Evolutionary conservation across 2,329 filamentous ascomycete genomes (phyloP), one percentile per base, ranked within the genome.

Genomic region (Calcarisporium arbuscula): DNA sequence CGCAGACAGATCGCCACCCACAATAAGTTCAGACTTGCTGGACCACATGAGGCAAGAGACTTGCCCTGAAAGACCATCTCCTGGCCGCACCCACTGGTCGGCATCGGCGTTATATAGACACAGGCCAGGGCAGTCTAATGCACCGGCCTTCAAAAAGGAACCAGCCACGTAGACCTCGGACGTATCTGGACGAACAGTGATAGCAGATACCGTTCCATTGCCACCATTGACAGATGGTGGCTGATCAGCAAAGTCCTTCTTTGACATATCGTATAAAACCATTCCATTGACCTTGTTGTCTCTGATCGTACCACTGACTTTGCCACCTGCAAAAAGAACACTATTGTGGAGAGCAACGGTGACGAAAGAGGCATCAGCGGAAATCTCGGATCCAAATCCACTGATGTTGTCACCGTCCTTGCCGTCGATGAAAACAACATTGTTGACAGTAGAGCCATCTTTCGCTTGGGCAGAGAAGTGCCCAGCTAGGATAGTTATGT

Each of bases 401-500:
- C 71, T 80, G 12, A 94, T 68, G 4, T 67, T 65, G 46, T 82
- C 67, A 17, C 68, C 68, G 40, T 85, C 68, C n/a, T 77, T 74
- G 28, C 82, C 81, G 56, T 95, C 85, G 41, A 96, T 77, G 44
- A 98, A 75, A 23, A 83, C 68, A 12, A 98, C 65, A 49, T 95
- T 96, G 45, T 87, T 70, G 40, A 95, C 70, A 5, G 71, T 69
- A 4, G 81, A 78, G 16, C 80, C 85, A 46, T 89, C 75, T 7
- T 72, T 72, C 11, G 74, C 75, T 19, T 68, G 76, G 1, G 85
- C 80, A 7, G 75, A 74, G 55, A 98, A 98, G 49, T 88, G 86
- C 2, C 92, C 92, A 31, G 81, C 92, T 19, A 96, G 69, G 25
- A 96, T 75, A 1, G 92, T 96, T 37, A 94, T 70, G 57, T 95